These are phyloP conservation scores for Plasmodium adleri DNA, from an alignment of 169 alveolate genomes.

Conservation along the genomic window DNA sequence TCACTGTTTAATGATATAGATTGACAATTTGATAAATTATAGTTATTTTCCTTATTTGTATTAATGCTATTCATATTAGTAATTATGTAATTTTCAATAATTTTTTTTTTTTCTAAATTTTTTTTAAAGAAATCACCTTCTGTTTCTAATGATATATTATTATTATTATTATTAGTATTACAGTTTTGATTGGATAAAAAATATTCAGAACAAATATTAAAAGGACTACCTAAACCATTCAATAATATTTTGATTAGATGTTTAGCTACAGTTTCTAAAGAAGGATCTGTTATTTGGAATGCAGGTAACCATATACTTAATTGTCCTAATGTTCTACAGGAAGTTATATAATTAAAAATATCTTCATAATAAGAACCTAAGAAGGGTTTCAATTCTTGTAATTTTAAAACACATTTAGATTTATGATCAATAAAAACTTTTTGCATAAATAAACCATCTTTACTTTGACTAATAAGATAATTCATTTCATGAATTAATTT, in stretches of 20 bases:
- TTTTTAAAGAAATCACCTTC: conserved; percentile 58
- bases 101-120: conserved; percentile 43
- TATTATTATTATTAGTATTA: conserved; percentile 23
- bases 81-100: conserved; percentile 45
- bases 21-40: conserved; percentile 51
- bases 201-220: conserved; percentile 59
- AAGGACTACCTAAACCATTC: conserved; percentile 73
- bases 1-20: conserved; percentile 55
- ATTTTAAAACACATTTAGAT: conserved; percentile 65
- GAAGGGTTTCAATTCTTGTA: conserved; percentile 59
- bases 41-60: conserved; percentile 53
- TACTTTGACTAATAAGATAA: conserved; percentile 36
- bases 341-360: conserved; percentile 68
- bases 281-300: conserved; percentile 34
- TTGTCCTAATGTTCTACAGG: conserved; percentile 76
- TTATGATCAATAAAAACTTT: conserved; percentile 70
- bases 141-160: conserved; percentile 46
- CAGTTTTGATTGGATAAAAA: neutral
- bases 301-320: conserved; percentile 73
- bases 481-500: conserved; percentile 63
- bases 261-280: conserved; percentile 63
- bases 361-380: conserved; percentile 60
- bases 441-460: conserved; percentile 70
- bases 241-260: conserved; percentile 55
- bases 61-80: conserved; percentile 49